A percentile compares a stretch with the other conserved stretches of the same genome.
These are phyloP conservation scores for Diaporthe sp. DNA, from an alignment of 2,329 filamentous ascomycete genomes.

Conservation along the genomic window DNA sequence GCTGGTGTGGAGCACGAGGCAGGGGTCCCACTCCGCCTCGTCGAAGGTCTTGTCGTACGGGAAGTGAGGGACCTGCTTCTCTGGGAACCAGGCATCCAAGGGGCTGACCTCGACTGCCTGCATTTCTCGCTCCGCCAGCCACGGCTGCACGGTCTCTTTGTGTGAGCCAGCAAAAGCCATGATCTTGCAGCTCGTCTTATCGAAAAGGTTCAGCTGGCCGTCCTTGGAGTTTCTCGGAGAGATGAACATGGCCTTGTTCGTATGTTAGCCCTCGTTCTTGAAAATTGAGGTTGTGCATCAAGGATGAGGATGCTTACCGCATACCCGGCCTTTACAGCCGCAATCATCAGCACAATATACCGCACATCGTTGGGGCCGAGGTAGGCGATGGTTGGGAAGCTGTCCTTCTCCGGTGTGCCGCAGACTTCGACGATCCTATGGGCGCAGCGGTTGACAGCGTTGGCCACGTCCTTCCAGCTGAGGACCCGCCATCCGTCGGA, in stretches of 20 bases:
- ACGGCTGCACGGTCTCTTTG: constrained; percentile 52
- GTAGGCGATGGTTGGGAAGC: constrained; percentile 40
- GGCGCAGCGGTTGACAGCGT: constrained; percentile 40
- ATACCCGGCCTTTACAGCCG: constrained; percentile 40
- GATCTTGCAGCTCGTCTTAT: constrained; percentile 58
- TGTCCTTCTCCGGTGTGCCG: constrained; percentile 34
- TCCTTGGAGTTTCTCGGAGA: constrained; percentile 62
- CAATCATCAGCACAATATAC: constrained; percentile 39
- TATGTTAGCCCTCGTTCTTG: background rate
- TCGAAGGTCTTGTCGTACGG: constrained; percentile 59
- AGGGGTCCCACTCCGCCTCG: constrained; percentile 57
- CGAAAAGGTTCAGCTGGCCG: constrained; percentile 60
- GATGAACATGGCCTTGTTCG: constrained; percentile 55
- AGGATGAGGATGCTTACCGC: constrained; percentile 35
- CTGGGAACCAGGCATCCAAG: constrained; percentile 54
- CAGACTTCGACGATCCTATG: constrained; percentile 37
- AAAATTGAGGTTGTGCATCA: too few relatives aligned
- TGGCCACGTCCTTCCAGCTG: constrained; percentile 39
- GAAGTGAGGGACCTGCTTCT: constrained; percentile 51
- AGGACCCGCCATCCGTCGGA: constrained; percentile 39
- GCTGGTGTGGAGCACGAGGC: constrained; percentile 60
- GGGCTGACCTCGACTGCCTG: constrained; percentile 52
- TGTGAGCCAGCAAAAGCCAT: constrained; percentile 52
- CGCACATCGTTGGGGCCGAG: constrained; percentile 40
- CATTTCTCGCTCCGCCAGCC: constrained; percentile 56